Evolutionary conservation across 148 eudicot genomes (phyloP).

Genomic region (Oxyria digyna): DNA sequence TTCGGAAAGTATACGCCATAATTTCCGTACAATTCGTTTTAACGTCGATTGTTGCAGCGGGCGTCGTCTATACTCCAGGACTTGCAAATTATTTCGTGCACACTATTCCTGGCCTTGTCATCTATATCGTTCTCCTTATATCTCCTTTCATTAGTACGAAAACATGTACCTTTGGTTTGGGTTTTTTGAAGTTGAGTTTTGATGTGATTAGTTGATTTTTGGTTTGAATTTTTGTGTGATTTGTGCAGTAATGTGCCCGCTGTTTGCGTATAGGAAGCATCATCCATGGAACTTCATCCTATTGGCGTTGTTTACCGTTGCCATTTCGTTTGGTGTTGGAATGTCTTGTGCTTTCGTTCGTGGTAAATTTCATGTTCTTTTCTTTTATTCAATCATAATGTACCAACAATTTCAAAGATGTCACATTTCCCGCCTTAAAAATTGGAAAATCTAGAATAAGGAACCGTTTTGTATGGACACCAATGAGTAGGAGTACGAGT

Average conservation of each 20-base stretch:
- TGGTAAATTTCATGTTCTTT: neutral
- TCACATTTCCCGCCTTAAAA: no score
- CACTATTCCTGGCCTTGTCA: conserved; percentile 15
- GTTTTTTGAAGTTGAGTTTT: neutral
- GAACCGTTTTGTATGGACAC: no score
- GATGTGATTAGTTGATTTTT: neutral
- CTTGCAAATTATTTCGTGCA: conserved; percentile 19
- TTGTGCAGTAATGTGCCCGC: conserved; percentile 10
- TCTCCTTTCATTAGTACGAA: conserved; percentile 28
- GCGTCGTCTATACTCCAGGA: conserved; percentile 17
- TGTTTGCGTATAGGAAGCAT: conserved; percentile 1
- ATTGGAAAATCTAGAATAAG: no score
- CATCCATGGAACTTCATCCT: conserved; percentile 6
- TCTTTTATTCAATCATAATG: no score
- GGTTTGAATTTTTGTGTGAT: neutral
- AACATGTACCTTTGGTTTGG: neutral
- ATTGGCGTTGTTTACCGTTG: neutral
- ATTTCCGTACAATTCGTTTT: conserved; percentile 33
- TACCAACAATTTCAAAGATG: no score
- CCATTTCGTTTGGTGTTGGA: conserved; percentile 6
- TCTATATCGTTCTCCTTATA: conserved; percentile 19
- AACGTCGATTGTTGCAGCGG: conserved; percentile 25
- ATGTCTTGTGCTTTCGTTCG: conserved; percentile 10
- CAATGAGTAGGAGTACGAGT: no score
- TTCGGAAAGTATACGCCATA: conserved; percentile 46